A percentile compares a stretch with the other conserved stretches of the same genome.
These are phyloP conservation scores for Aspergillus hortae DNA, from an alignment of 2,329 filamentous ascomycete genomes.

Conservation along the genomic window DNA sequence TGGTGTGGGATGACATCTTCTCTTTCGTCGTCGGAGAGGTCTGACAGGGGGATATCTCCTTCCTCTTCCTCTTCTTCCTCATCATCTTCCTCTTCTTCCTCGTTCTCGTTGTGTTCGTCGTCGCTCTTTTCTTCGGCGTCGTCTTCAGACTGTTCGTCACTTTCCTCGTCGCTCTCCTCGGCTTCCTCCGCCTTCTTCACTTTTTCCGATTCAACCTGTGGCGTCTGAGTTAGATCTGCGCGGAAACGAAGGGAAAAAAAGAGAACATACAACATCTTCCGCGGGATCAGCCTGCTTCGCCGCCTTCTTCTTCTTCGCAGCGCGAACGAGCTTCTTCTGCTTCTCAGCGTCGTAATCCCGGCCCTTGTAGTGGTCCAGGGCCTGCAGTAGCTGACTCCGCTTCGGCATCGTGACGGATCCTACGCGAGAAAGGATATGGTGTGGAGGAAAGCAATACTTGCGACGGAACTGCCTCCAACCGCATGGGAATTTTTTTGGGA, in stretches of 20 bases:
- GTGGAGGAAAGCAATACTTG: slow-evolving; percentile 7
- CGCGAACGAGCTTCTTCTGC: slow-evolving; percentile 63
- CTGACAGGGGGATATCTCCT: slow-evolving; percentile 84
- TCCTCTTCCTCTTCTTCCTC: slow-evolving; percentile 71
- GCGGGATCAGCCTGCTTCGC: slow-evolving; percentile 23
- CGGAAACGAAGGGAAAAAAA: background rate
- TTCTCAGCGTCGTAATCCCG: slow-evolving; percentile 72
- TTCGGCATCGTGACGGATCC: slow-evolving; percentile 42
- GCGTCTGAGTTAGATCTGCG: background rate
- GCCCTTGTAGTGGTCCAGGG: slow-evolving; percentile 57
- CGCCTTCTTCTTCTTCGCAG: slow-evolving; percentile 45
- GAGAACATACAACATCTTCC: slow-evolving; percentile 11
- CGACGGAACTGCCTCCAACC: slow-evolving; percentile 12
- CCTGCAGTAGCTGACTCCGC: slow-evolving; percentile 56
- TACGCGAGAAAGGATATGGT: background rate
- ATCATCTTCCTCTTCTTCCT: slow-evolving; percentile 38
- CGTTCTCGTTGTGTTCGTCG: slow-evolving; percentile 31
- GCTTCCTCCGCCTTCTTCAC: slow-evolving; percentile 37
- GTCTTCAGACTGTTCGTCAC: slow-evolving; percentile 25
- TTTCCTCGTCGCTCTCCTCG: slow-evolving; percentile 30
- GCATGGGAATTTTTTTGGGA: slow-evolving; percentile 34
- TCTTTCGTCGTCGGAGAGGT: slow-evolving; percentile 75
- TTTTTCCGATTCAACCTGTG: slow-evolving; percentile 11
- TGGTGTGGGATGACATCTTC: slow-evolving; percentile 87
- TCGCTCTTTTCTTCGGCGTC: slow-evolving; percentile 29